Conservation (phyloP, 768 basidiomycete genomes). For the Tulasnella sp. region DNA sequence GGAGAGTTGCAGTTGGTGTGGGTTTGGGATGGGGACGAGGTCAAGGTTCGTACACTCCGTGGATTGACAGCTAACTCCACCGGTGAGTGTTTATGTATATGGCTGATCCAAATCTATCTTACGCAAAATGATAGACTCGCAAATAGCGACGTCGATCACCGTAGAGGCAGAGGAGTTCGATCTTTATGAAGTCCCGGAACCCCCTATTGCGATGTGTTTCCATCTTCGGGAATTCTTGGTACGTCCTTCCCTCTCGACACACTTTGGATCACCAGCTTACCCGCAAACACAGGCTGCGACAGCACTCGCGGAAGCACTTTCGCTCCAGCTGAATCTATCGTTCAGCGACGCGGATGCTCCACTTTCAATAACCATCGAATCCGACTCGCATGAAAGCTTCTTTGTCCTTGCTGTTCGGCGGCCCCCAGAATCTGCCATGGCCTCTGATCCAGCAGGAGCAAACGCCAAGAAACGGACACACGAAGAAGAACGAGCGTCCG, state of each 20-base stretch:
- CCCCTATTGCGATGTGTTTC: conserved; percentile 60
- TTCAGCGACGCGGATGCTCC: conserved; percentile 66
- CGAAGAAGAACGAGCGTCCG: background rate
- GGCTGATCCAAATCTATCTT: background rate
- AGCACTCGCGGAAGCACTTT: conserved; percentile 60
- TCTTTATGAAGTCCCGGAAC: conserved; percentile 48
- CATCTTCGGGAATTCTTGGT: conserved; percentile 80
- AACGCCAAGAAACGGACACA: conserved; percentile 1
- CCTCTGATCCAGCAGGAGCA: conserved; percentile 19
- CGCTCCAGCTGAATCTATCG: conserved; percentile 50
- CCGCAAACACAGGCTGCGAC: conserved; percentile 59
- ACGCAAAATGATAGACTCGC: conserved; percentile 9
- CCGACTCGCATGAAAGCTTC: conserved; percentile 49
- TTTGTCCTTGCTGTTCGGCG: conserved; percentile 74
- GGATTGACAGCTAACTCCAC: conserved; percentile 39
- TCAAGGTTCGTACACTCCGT: conserved; percentile 49
- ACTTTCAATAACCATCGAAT: conserved; percentile 64
- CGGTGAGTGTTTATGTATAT: background rate
- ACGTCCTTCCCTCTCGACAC: conserved; percentile 18
- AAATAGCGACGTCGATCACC: conserved; percentile 51
- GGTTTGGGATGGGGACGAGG: conserved; percentile 59
- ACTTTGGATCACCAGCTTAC: background rate
- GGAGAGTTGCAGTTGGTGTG: conserved; percentile 73
- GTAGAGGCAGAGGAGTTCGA: conserved; percentile 76
- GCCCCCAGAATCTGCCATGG: background rate